Base-by-base conservation (phyloP, 805 yeast genomes). In the Pachysolen tannophilus region DNA sequence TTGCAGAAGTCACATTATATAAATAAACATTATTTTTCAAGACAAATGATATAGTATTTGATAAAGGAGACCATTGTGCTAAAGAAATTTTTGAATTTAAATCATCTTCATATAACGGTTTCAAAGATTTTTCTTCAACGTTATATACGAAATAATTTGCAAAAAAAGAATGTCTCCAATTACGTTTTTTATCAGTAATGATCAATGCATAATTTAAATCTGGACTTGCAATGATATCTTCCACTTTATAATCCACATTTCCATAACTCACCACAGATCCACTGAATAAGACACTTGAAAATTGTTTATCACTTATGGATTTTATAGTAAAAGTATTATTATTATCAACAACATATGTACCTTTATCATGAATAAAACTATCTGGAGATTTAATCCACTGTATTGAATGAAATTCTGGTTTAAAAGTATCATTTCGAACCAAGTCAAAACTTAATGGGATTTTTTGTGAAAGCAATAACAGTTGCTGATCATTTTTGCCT, bases 21-120 rank as follows among this genome's bases (percentile, higher is more conserved):
- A 82, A 47, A 50, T 64, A 86, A n/a, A 87, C 67, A 49, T 86
- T 76, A 55, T 82, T 80, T 9, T 80, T 71, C 39, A 63, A 56
- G 3, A 86, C 84, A 47, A 69, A 84, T 0, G 90, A 80, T 33
- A 86, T 56, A 28, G 67, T 59, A 6, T 58, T 51, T 1, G 94
- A 85, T 16, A 72, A 66, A 23, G 96, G 94, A 4, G 92, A 71
- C 82, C 92, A 85, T 34, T 63, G 52, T 1, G 85, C 83, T 19
- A 72, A 41, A 0, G 79, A 52, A 0, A 67, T 45, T 10, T 46
- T 38, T 8, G 41, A 53, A 13, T 65, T 45, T 27, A 54, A 48
- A 20, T 54, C 54, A 18, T 52, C 52, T 15, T 30, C 29, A 18
- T 33, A 27, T 17, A 56, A 40, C 17, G 61, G 48, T 2, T 42